A percentile compares a stretch with the other conserved stretches of the same genome.
Conservation (phyloP, 768 basidiomycete genomes). For the Termitomyces sp. region DNA sequence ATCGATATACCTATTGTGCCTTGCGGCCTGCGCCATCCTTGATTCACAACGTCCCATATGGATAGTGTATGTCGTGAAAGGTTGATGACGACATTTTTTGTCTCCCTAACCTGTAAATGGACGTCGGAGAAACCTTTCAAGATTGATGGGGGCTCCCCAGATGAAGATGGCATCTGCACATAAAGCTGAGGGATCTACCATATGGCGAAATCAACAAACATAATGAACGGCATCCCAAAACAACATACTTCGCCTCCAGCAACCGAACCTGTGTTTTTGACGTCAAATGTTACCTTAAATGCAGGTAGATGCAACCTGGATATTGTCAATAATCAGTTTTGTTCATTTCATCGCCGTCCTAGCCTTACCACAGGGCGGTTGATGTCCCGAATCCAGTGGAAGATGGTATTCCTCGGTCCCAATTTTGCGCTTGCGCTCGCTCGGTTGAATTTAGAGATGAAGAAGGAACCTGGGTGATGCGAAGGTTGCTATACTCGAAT, state of each 20-base stretch:
- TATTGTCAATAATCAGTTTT: background rate
- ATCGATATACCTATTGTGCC: slow-evolving; percentile 48
- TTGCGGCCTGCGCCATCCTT: slow-evolving; percentile 53
- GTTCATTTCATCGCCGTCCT: slow-evolving; percentile 6
- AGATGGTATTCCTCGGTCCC: slow-evolving; percentile 56
- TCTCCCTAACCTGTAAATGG: slow-evolving; percentile 31
- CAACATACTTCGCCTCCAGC: slow-evolving; percentile 50
- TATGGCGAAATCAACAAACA: background rate
- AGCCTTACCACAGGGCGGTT: slow-evolving; percentile 49
- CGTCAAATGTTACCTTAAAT: slow-evolving; percentile 45
- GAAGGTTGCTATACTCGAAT: slow-evolving; percentile 65
- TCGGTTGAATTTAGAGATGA: slow-evolving; percentile 28
- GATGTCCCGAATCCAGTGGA: slow-evolving; percentile 53
- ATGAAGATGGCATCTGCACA: slow-evolving; percentile 40
- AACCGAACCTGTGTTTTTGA: slow-evolving; percentile 48
- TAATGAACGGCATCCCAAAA: background rate
- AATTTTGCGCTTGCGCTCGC: slow-evolving; percentile 33
- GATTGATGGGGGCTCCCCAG: slow-evolving; percentile 50
- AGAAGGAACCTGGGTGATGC: slow-evolving; percentile 34
- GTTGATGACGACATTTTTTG: slow-evolving; percentile 30
- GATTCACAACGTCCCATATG: slow-evolving; percentile 54
- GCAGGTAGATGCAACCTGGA: slow-evolving; percentile 62
- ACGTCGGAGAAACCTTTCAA: slow-evolving; percentile 52
- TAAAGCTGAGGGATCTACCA: slow-evolving; percentile 56
- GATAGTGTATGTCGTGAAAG: slow-evolving; percentile 48